These are phyloP conservation scores for Fusarium sterilihyphosum DNA, from an alignment of 2,329 filamentous ascomycete species.

Conservation along the genomic window DNA sequence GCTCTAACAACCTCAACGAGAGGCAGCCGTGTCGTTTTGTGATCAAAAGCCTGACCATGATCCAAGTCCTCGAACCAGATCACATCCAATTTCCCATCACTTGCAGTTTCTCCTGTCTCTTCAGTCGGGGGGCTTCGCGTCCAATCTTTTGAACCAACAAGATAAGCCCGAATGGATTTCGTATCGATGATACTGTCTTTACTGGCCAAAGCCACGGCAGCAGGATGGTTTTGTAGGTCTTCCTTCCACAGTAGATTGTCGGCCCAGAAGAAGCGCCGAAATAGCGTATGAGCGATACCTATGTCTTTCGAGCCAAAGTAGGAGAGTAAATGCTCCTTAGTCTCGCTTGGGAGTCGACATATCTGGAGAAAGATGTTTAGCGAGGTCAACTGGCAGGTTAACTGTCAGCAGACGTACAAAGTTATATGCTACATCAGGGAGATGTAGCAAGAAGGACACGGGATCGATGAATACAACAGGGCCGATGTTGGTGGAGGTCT, in stretches of 20 bases:
- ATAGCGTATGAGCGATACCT: constrained; percentile 66
- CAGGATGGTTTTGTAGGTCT: constrained; percentile 54
- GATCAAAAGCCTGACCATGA: constrained; percentile 65
- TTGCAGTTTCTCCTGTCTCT: constrained; percentile 18
- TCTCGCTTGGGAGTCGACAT: constrained; percentile 51
- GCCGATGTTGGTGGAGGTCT: constrained; percentile 50
- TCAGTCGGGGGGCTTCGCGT: constrained; percentile 11
- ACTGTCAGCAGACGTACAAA: constrained; percentile 52
- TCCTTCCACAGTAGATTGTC: constrained; percentile 70
- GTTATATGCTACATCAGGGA: constrained; percentile 71
- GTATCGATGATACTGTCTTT: constrained; percentile 66
- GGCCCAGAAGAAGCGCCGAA: constrained; percentile 69
- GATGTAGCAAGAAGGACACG: constrained; percentile 67
- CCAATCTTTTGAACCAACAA: constrained; percentile 50
- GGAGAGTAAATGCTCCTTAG: constrained; percentile 68
- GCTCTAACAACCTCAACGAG: constrained; percentile 45
- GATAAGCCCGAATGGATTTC: constrained; percentile 60
- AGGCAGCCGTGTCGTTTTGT: constrained; percentile 43
- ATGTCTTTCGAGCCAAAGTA: constrained; percentile 70
- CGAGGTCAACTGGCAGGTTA: neutral
- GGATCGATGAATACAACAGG: constrained; percentile 67
- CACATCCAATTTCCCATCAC: constrained; percentile 57
- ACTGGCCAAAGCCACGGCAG: constrained; percentile 61
- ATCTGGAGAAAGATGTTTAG: constrained; percentile 39
- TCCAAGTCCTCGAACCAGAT: constrained; percentile 65